Evolutionary conservation across 208 protist genomes (phyloP).

Genomic region (Lotmaria passim): DNA sequence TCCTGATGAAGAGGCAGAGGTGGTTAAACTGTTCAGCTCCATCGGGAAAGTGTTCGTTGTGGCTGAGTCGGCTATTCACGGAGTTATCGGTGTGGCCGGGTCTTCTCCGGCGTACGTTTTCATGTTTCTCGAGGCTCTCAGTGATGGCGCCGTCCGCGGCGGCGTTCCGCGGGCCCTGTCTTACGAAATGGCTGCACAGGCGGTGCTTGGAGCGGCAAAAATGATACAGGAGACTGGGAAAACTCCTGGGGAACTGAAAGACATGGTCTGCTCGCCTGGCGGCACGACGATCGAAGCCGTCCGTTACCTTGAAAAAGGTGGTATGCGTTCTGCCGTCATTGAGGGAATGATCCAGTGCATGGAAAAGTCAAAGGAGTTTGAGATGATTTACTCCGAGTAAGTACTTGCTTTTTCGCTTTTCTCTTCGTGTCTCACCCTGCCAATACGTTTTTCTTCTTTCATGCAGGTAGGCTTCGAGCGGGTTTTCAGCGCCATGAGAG

Average conservation of each 20-base stretch:
- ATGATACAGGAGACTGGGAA: constrained; percentile 86
- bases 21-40: constrained; percentile 68
- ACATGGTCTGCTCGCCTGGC: constrained; percentile 93
- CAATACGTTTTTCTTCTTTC: not conserved
- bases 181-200: constrained; percentile 91
- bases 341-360: constrained; percentile 91
- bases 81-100: constrained; percentile 95
- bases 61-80: constrained; percentile 81
- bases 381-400: constrained; percentile 47
- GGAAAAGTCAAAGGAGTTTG: constrained; percentile 88
- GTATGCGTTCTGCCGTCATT: constrained; percentile 91
- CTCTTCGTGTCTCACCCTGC: too few species aligned
- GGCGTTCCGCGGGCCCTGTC: constrained; percentile 90
- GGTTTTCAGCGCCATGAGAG: too few species aligned
- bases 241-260: constrained; percentile 85
- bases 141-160: constrained; percentile 94
- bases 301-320: constrained; percentile 89
- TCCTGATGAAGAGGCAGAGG: constrained; percentile 40
- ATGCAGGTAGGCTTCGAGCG: too few species aligned
- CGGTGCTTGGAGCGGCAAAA: constrained; percentile 91
- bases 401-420: constrained; percentile 4
- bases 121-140: constrained; percentile 96
- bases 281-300: constrained; percentile 97
- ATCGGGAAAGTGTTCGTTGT: constrained; percentile 77
- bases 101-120: constrained; percentile 96